Conservation (phyloP, 2,329 filamentous ascomycete genomes). For the Colletotrichum caudatum region DNA sequence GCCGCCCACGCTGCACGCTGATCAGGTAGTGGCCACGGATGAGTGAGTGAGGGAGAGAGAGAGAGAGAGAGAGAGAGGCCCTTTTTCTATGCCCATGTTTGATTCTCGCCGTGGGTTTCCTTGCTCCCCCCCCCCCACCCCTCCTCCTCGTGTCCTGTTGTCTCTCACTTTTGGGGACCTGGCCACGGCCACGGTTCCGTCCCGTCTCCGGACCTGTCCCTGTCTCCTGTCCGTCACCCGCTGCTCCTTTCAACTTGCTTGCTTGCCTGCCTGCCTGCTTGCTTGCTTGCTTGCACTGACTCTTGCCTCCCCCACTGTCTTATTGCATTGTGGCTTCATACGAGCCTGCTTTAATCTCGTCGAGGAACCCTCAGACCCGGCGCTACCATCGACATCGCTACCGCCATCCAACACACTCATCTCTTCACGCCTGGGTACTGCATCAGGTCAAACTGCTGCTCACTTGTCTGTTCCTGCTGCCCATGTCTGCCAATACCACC, state of each 20-base stretch:
- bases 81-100: neutral
- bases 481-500: slow-evolving; percentile 14
- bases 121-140: neutral
- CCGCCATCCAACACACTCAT: slow-evolving; percentile 12
- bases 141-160: slow-evolving; percentile 8
- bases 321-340: slow-evolving; percentile 41
- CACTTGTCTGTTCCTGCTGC: slow-evolving; percentile 8
- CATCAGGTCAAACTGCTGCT: slow-evolving; percentile 9
- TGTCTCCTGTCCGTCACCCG: slow-evolving; percentile 20
- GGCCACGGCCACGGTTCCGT: slow-evolving; percentile 25
- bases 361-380: slow-evolving; percentile 36
- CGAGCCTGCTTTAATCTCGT: slow-evolving; percentile 37
- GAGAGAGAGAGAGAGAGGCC: neutral
- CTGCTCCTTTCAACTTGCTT: slow-evolving; percentile 14
- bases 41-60: neutral
- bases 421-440: slow-evolving; percentile 14
- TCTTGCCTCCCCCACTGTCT: slow-evolving; percentile 41
- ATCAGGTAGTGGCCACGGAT: neutral
- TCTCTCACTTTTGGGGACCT: slow-evolving; percentile 17
- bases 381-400: slow-evolving; percentile 30
- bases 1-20: slow-evolving; percentile 3
- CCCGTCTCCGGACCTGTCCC: slow-evolving; percentile 21
- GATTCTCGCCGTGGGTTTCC: neutral
- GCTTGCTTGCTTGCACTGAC: slow-evolving; percentile 20
- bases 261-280: too few relatives aligned